phyloP scores from a whole-genome alignment of 2,329 filamentous ascomycete species.

The Aspergillus luchuensis region DNA sequence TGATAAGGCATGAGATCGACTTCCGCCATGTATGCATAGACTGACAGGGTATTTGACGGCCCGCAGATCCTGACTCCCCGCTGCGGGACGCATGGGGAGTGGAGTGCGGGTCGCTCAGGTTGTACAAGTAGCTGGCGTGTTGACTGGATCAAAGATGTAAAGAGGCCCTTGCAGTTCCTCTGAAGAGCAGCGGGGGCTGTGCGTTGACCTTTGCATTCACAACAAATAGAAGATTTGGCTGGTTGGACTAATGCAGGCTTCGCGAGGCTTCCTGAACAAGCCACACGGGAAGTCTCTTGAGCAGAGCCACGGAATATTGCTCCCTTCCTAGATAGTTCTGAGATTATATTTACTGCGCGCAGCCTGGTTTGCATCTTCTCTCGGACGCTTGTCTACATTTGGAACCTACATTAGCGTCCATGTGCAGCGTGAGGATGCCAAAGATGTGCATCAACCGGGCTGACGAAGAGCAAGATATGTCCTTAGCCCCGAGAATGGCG shows the following conservation, averaged over 20 bases:
- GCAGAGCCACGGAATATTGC: neutral
- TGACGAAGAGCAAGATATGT: too few relatives aligned
- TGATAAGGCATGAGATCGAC: neutral
- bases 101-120: neutral
- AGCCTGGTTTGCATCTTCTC: neutral
- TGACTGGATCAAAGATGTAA: neutral
- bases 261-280: neutral
- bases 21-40: neutral
- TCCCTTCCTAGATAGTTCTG: neutral
- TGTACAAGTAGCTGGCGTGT: neutral
- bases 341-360: neutral
- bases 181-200: neutral
- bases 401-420: too few relatives aligned
- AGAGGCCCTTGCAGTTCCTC: neutral
- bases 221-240: neutral
- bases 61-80: conserved; percentile 1
- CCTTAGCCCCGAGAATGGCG: too few relatives aligned
- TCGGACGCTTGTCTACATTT: too few relatives aligned
- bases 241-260: neutral
- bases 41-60: neutral
- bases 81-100: neutral
- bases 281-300: neutral
- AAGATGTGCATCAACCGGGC: too few relatives aligned
- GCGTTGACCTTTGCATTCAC: neutral
- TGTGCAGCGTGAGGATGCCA: too few relatives aligned